Base-by-base conservation (phyloP, 169 alveolate species). In the Theileria annulata region DNA sequence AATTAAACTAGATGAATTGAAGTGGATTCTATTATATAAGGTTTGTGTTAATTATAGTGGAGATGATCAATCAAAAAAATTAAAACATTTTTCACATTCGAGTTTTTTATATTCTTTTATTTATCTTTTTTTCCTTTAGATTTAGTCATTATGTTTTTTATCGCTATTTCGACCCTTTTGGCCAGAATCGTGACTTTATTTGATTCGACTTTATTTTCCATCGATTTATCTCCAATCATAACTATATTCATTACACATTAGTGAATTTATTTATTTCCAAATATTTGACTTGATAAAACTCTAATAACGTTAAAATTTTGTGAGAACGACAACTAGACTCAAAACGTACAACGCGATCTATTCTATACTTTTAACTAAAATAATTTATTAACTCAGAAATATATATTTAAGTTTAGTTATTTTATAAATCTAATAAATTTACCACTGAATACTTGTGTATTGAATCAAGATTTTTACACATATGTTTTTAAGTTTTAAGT, bases 361-460 rank as follows among this genome's bases (percentile, higher is more conserved):
- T 62, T 3, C 31, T 62, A 62, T 2, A 15, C 25, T 58, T 28
- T 62, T 27, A 27, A n/a, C 23, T 62, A 28, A 62, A 28, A n/a
- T 21, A 21, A 27, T 62, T 28, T 15, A 27, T 62, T 27, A 62
- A 8, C 42, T 30, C 4, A 27, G 4, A 62, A 28, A 17, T 21
- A 30, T 62, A n/a, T 62, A 37, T 62, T 28, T n/a, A 62, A 62
- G 31, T 28, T 3, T 62, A 62, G 23, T 15, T 62, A 62, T n/a
- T 62, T 0, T 62, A 23, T 62, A 62, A 62, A 6, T 62, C 33
- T n/a, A n/a, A 23, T 62, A 62, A n/a, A 62, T 23, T 62, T 62
- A 62, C 48, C 33, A 0, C 19, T 10, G 25, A 62, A 62, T 10
- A 28, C 48, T 58, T 23, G 15, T 25, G 15, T 23, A 25, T 23